A percentile compares a stretch with the other conserved stretches of the same genome.
phyloP scores from a whole-genome alignment of 148 eudicot genomes.

The Fagopyrum homotropicum region DNA sequence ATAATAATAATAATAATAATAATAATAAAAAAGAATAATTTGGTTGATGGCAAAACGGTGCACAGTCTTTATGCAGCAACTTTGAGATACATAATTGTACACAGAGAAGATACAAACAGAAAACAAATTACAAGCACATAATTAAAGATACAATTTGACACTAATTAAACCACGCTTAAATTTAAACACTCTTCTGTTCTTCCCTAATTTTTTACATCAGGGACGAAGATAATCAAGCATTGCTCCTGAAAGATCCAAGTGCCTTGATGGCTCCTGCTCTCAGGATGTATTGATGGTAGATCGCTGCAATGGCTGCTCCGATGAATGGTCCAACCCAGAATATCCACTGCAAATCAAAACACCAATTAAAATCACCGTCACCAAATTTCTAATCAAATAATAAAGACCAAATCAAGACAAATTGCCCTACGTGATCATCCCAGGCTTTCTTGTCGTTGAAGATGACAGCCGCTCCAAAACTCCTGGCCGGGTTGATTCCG shows the following conservation, averaged over 20 bases:
- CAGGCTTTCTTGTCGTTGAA: slow-evolving; percentile 3
- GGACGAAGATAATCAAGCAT: neutral
- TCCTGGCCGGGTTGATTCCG: slow-evolving; percentile 9
- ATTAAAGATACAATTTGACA: neutral
- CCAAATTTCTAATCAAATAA: no score
- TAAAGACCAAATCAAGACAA: no score
- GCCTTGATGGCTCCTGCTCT: slow-evolving; percentile 15
- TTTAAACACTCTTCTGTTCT: neutral
- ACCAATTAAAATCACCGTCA: neutral
- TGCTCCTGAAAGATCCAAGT: slow-evolving; percentile 14
- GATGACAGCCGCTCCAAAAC: slow-evolving; percentile 12
- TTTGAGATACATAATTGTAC: neutral
- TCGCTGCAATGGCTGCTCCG: slow-evolving; percentile 11
- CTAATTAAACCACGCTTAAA: neutral
- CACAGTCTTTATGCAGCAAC: slow-evolving; percentile 1
- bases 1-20: no score
- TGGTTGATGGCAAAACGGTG: neutral
- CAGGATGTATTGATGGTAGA: slow-evolving; percentile 1
- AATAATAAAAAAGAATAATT: neutral
- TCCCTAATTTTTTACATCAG: neutral
- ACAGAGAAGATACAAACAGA: neutral
- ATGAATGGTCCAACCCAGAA: slow-evolving; percentile 13
- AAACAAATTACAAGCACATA: neutral
- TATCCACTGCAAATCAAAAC: neutral
- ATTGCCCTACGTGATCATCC: slow-evolving; percentile 8